Evolutionary conservation across 2,329 filamentous ascomycete species (phyloP).

Genomic region (Apiospora koreana): DNA sequence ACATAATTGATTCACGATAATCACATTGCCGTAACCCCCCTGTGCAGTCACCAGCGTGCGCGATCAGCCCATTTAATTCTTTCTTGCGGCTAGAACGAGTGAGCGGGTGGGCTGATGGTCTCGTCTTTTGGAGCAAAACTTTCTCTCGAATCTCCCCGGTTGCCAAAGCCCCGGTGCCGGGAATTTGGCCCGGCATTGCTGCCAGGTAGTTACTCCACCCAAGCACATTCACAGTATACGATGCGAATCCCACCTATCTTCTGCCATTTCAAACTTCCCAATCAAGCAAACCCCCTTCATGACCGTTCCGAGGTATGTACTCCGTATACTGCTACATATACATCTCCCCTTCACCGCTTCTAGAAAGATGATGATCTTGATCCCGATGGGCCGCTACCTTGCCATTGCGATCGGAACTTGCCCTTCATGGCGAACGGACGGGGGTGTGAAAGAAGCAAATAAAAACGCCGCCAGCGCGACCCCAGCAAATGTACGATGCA

Average conservation of each 20-base stretch:
- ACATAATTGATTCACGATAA: not conserved
- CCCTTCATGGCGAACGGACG: not conserved
- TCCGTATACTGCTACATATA: not conserved
- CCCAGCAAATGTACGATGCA: not conserved
- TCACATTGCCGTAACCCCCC: not conserved
- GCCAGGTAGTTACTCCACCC: not conserved
- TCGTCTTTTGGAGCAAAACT: not conserved
- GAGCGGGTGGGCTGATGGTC: not conserved
- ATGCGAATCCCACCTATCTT: not conserved
- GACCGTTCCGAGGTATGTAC: not conserved
- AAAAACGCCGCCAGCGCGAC: not conserved
- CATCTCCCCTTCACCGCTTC: not conserved
- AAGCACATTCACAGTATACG: not conserved
- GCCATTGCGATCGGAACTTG: constrained; percentile 6
- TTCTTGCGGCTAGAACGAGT: not conserved
- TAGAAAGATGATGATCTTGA: too few relatives aligned
- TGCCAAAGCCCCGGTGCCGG: constrained; percentile 1
- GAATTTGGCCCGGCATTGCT: constrained; percentile 6
- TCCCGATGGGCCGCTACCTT: not conserved
- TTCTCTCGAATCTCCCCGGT: not conserved
- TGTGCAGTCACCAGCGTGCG: not conserved
- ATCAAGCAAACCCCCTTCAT: not conserved
- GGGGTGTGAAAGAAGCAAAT: not conserved
- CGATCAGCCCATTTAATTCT: not conserved
- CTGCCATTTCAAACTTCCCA: not conserved